Percentiles rank a stretch among this genome's conserved stretches.
These are phyloP conservation scores for Tulasnella sp. DNA, from an alignment of 768 basidiomycete species.

Conservation along the genomic window DNA sequence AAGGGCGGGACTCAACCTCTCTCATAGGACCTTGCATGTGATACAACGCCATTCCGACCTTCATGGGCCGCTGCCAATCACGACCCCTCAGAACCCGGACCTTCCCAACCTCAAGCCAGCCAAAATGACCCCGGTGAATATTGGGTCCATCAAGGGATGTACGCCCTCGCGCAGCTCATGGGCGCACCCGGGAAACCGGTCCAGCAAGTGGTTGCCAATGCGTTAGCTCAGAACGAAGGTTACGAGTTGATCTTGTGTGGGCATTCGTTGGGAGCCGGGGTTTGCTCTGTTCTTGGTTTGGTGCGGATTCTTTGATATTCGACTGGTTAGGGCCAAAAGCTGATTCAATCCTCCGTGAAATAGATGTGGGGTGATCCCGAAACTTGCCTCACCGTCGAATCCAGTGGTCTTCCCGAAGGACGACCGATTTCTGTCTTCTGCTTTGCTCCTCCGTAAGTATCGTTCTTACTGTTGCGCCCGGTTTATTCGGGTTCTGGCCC, in stretches of 20 bases:
- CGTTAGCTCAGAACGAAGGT: constrained; percentile 66
- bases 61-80: constrained; percentile 22
- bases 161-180: constrained; percentile 78
- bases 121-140: constrained; percentile 46
- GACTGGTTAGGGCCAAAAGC: background rate
- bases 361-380: constrained; percentile 86
- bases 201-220: constrained; percentile 71
- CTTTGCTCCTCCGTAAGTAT: constrained; percentile 74
- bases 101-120: constrained; percentile 41
- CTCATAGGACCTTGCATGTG: constrained; percentile 69
- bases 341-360: constrained; percentile 29
- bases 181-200: constrained; percentile 76
- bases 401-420: constrained; percentile 68
- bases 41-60: constrained; percentile 52
- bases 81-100: background rate
- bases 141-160: constrained; percentile 79
- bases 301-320: constrained; percentile 48
- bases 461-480: constrained; percentile 22
- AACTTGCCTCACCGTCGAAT: constrained; percentile 64
- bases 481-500: too few species aligned
- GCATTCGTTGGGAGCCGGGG: constrained; percentile 83
- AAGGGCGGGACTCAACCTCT: constrained; percentile 36
- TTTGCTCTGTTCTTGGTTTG: constrained; percentile 73
- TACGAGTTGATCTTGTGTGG: constrained; percentile 81
- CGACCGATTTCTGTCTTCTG: constrained; percentile 67